Conservation (phyloP, 2,329 filamentous ascomycete genomes). For the Fusarium falciforme region DNA sequence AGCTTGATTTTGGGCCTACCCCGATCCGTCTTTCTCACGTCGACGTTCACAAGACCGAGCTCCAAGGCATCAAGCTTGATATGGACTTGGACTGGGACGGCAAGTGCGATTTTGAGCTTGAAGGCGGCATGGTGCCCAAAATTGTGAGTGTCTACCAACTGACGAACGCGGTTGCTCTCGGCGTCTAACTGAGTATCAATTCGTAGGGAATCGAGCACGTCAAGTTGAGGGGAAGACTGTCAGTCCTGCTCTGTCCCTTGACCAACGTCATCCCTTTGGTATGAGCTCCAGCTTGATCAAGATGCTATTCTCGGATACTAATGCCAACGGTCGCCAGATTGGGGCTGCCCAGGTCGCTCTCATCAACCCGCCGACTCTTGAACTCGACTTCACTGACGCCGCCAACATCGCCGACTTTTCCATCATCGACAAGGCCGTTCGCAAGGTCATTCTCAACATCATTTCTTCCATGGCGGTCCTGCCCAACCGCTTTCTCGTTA, state of each 20-base stretch:
- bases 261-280: conserved; percentile 41
- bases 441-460: conserved; percentile 40
- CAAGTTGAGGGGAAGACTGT: conserved; percentile 38
- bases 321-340: conserved; percentile 20
- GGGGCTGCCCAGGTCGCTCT: conserved; percentile 42
- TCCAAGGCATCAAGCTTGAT: conserved; percentile 41
- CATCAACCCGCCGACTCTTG: conserved; percentile 40
- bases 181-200: background rate
- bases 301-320: background rate
- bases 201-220: conserved; percentile 41
- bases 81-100: conserved; percentile 43
- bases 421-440: conserved; percentile 36
- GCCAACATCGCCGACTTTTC: conserved; percentile 42
- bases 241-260: conserved; percentile 37
- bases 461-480: conserved; percentile 43
- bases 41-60: conserved; percentile 40
- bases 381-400: conserved; percentile 42
- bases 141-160: conserved; percentile 23
- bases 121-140: conserved; percentile 42
- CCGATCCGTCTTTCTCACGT: conserved; percentile 39
- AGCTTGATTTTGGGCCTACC: conserved; percentile 36
- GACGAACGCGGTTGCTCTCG: background rate
- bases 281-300: background rate
- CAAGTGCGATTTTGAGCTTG: conserved; percentile 40
- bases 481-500: conserved; percentile 43